Base-by-base conservation (phyloP, 495 filamentous ascomycete species). In the Xylaria grammica region DNA sequence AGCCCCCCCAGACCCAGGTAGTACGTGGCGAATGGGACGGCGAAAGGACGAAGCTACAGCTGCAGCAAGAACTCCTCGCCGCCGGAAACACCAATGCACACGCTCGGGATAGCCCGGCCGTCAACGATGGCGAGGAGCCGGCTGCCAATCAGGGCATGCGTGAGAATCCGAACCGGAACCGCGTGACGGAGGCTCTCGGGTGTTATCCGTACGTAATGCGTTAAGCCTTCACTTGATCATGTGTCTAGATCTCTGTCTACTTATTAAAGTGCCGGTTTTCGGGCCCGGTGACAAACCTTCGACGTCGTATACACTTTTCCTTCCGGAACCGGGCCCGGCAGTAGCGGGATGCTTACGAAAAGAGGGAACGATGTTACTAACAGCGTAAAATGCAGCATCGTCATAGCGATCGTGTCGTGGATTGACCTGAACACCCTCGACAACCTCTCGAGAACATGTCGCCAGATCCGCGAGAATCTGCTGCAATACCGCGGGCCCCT, bases 371-470 rank as follows among this genome's bases (percentile, higher is more conserved):
- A n/a, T n/a, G n/a, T n/a, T n/a, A n/a, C n/a, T n/a, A n/a, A n/a
- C n/a, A n/a, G n/a, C n/a, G 54, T 36, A 56, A 59, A 65, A 46
- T 65, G 44, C 79, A 96, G 93, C 63, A 88, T 97, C 67, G 85
- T 91, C 74, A 87, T 85, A 65, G 85, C 88, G 63, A 85, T 97
- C 59, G 88, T 90, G 29, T 84, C 85, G 29, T 81, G 83, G 67
- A 82, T 97, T 66, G 93, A 97, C 74, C 85, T 96, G 17, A 96
- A 94, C 75, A 89, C 90, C 17, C 86, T 97, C 64, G 87, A 96
- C 74, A 86, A 85, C 55, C 84, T 97, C 19, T 90, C 93, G 62
- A 81, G 82, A 38, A 92, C 90, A 46, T 96, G 93, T 74, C 89
- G 89, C 29, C 91, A 92, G 69, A 86, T 94, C 63, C 89, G 89